A percentile compares a stretch with the other conserved stretches of the same genome.
phyloP scores from a whole-genome alignment of 2,329 filamentous ascomycete genomes.

The Epichloe bromicola region DNA sequence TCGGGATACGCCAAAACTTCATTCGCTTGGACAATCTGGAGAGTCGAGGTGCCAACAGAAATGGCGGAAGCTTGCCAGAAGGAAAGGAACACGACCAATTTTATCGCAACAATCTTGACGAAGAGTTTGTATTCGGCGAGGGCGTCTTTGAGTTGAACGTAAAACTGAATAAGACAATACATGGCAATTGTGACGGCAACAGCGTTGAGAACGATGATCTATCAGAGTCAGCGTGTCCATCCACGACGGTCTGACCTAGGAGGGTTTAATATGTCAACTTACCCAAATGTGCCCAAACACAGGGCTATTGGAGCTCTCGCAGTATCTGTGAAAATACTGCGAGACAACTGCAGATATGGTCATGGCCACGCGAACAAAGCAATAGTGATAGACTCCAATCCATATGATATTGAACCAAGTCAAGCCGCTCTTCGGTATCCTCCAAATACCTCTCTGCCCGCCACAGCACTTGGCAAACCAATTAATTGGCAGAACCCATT shows the following conservation, averaged over 20 bases:
- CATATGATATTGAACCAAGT: conserved; percentile 88
- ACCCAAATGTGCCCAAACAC: conserved; percentile 80
- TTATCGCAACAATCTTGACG: conserved; percentile 74
- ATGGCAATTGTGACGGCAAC: conserved; percentile 69
- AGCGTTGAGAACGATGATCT: conserved; percentile 57
- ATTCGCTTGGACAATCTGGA: conserved; percentile 49
- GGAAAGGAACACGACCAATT: conserved; percentile 80
- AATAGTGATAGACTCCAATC: conserved; percentile 77
- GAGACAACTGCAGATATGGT: conserved; percentile 66
- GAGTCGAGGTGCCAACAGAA: conserved; percentile 39
- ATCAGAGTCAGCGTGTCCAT: conserved; percentile 4
- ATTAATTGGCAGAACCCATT: conserved; percentile 63
- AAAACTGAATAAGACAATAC: conserved; percentile 82
- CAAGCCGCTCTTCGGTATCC: conserved; percentile 65
- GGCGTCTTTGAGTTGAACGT: conserved; percentile 58
- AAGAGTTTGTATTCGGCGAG: conserved; percentile 59
- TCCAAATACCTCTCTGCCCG: conserved; percentile 53
- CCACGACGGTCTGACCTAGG: background rate
- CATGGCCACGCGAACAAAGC: conserved; percentile 66
- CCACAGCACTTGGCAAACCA: conserved; percentile 61
- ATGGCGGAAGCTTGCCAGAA: conserved; percentile 64
- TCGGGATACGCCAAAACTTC: conserved; percentile 56
- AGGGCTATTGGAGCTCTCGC: conserved; percentile 64
- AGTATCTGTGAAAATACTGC: conserved; percentile 58
- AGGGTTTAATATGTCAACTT: conserved; percentile 12